Base-by-base conservation (phyloP, 768 basidiomycete genomes). In the Hypholoma fasciculare region DNA sequence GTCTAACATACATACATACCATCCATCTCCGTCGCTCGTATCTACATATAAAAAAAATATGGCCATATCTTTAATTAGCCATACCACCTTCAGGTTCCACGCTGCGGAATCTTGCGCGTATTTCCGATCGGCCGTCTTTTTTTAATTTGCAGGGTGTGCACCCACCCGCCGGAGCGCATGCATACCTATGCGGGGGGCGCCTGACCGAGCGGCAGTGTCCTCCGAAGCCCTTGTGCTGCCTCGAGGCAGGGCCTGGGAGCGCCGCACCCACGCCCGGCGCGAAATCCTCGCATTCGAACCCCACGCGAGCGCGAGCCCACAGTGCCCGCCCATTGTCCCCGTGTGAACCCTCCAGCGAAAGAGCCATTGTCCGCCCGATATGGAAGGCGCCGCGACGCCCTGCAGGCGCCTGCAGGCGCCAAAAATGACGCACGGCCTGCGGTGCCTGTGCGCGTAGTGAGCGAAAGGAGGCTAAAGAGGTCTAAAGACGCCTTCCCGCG, bases 341-440 rank as follows among this genome's bases (percentile, higher is more conserved):
- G 30, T 34, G 30, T 23, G 30, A 9, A 34, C 7, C 30, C 30
- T 34, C 30, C 30, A 6, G 30, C 1, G 30, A 9, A 9, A 9
- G 30, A 34, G 30, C 37, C 48, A 57, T 57, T 57, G 56, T 57
- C 48, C 38, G 14, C 56, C 37, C 36, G 17, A 50, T 39, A 50
- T 42, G 40, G 56, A 6, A 42, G 8, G 40, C 30, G 30, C 30
- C 30, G 30, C 30, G 30, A 23, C 23, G 23, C 23, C 23, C 23
- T 23, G 23, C 23, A 23, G 23, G 30, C 30, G 30, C 30, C 30
- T 34, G 30, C 30, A 42, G 40, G 40, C 40, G 23, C 23, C 23
- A 23, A 23, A 23, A 23, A 23, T 23, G 23, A 23, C 23, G 17
- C 40, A 42, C 17, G 7, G 5, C 17, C 17, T 42, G 17, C 40